Evolutionary conservation across 176 grass and related monocot genomes (phyloP).

Genomic region (Carex parvula): DNA sequence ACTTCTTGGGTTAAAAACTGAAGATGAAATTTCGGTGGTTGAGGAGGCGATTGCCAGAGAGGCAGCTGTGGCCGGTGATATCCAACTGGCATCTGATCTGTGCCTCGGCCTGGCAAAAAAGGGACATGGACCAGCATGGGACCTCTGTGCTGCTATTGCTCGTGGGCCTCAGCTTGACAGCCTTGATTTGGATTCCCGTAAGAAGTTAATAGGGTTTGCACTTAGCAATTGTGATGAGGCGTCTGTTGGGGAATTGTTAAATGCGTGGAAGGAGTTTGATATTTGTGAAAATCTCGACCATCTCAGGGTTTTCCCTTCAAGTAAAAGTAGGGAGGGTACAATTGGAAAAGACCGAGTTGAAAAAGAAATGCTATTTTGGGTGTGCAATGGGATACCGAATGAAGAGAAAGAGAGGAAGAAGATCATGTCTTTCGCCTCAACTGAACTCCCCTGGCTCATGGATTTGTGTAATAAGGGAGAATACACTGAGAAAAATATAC

Average conservation of each 20-base stretch:
- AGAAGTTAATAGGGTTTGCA: slow-evolving; percentile 77
- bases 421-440: slow-evolving; percentile 55
- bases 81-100: slow-evolving; percentile 89
- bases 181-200: slow-evolving; percentile 63
- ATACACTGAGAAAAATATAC: slow-evolving; percentile 38
- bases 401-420: slow-evolving; percentile 70
- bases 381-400: slow-evolving; percentile 49
- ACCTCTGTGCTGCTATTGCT: slow-evolving; percentile 88
- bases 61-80: slow-evolving; percentile 76
- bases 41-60: slow-evolving; percentile 91
- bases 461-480: slow-evolving; percentile 56
- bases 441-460: slow-evolving; percentile 81
- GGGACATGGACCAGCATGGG: slow-evolving; percentile 67
- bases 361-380: slow-evolving; percentile 56
- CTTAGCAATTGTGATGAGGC: slow-evolving; percentile 75
- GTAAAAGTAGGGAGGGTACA: slow-evolving; percentile 36
- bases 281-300: slow-evolving; percentile 62
- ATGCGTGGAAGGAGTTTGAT: slow-evolving; percentile 92
- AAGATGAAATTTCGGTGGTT: slow-evolving; percentile 73
- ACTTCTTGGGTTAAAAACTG: slow-evolving; percentile 76
- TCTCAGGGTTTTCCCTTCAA: slow-evolving; percentile 52
- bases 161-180: slow-evolving; percentile 73
- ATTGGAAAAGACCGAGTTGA: slow-evolving; percentile 36
- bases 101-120: slow-evolving; percentile 74
- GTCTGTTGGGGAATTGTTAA: slow-evolving; percentile 81